phyloP scores from a whole-genome alignment of 2,329 filamentous ascomycete species.

The Claviceps quebecensis region DNA sequence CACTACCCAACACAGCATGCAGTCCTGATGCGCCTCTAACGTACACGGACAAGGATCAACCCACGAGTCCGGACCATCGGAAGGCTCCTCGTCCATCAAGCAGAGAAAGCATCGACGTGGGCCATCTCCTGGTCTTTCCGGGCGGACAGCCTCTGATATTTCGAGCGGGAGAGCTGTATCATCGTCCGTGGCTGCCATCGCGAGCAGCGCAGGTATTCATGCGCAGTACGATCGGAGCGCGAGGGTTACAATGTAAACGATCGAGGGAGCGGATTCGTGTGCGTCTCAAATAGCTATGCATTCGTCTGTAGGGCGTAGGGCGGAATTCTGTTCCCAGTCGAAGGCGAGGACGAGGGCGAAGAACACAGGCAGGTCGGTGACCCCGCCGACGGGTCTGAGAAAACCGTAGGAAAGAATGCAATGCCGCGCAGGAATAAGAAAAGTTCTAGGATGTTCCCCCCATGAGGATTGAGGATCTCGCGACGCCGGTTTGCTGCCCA shows the following conservation, averaged over 20 bases:
- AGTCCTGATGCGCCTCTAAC: slow-evolving; percentile 78
- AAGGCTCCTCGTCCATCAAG: slow-evolving; percentile 40
- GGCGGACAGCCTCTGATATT: slow-evolving; percentile 7
- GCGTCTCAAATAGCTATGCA: not conserved
- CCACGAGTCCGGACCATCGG: slow-evolving; percentile 45
- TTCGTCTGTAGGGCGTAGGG: not conserved
- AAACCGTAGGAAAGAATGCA: no score
- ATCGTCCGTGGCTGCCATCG: slow-evolving; percentile 2
- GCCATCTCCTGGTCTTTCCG: slow-evolving; percentile 12
- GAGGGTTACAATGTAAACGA: not conserved
- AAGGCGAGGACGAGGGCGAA: not conserved
- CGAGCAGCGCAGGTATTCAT: not conserved
- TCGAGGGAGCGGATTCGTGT: not conserved
- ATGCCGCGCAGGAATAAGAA: no score
- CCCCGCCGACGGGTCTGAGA: no score
- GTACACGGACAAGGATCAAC: slow-evolving; percentile 83
- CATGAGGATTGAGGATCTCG: no score
- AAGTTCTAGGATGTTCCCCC: no score
- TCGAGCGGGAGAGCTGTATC: slow-evolving; percentile 7
- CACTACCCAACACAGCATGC: slow-evolving; percentile 84
- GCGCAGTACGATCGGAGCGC: not conserved
- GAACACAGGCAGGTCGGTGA: not conserved
- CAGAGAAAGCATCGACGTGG: slow-evolving; percentile 48
- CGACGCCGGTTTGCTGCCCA: no score
- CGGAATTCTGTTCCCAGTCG: not conserved